Evolutionary conservation across 2,329 filamentous ascomycete species (phyloP).

Genomic region (Exophiala spinifera): DNA sequence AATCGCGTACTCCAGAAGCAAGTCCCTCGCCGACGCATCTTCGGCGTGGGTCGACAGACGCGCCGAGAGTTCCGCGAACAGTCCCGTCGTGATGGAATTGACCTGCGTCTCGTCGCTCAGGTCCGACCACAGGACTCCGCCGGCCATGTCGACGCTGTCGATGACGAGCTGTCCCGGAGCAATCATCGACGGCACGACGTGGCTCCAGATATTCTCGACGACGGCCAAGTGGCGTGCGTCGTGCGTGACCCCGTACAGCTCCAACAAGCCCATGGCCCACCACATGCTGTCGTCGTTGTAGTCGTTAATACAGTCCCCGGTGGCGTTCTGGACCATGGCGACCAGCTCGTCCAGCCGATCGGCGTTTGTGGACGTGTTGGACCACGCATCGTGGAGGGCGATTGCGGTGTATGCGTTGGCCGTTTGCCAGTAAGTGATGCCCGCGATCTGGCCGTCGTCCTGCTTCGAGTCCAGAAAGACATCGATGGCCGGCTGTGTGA

Average conservation of each 20-base stretch:
- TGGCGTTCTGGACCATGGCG: conserved; percentile 10
- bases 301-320: conserved; percentile 21
- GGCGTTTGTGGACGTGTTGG: conserved; percentile 9
- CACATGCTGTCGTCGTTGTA: conserved; percentile 26
- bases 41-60: conserved; percentile 5
- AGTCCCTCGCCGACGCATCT: not conserved
- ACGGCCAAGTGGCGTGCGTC: conserved; percentile 5
- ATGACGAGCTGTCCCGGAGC: conserved; percentile 7
- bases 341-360: conserved; percentile 12
- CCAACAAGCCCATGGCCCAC: conserved; percentile 22
- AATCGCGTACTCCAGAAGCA: conserved; percentile 7
- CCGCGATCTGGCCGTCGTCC: conserved; percentile 17
- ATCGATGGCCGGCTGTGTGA: conserved; percentile 19
- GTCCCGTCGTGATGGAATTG: conserved; percentile 21
- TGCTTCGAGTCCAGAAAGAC: conserved; percentile 19
- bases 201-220: conserved; percentile 15
- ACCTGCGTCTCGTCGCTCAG: conserved; percentile 18
- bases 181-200: conserved; percentile 18
- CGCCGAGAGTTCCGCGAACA: conserved; percentile 23
- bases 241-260: conserved; percentile 14
- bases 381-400: conserved; percentile 22
- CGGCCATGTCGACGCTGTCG: conserved; percentile 22
- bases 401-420: conserved; percentile 26
- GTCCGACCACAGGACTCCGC: conserved; percentile 23
- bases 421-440: conserved; percentile 24